Base-by-base conservation (phyloP, 2,329 filamentous ascomycete genomes). In the Colletotrichum lupini region DNA sequence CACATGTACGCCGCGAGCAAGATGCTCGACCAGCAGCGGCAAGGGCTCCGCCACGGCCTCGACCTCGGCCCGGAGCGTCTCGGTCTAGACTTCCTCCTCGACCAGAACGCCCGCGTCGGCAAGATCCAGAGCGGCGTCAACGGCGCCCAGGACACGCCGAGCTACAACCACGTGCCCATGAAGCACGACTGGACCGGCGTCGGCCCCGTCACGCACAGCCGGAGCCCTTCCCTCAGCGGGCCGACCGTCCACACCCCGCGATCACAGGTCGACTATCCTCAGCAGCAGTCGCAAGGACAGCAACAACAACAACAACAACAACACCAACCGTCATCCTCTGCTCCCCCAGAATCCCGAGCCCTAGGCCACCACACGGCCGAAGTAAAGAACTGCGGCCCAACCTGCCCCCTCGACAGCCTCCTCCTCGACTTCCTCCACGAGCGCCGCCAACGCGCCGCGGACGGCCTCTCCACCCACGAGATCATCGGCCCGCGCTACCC, bases 401-500 rank as follows among this genome's bases (percentile, higher is more conserved):
- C 94, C 0, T 97, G 94, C 80, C 90, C 94, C 0, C 87, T 97
- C 1, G 95, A 97, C 79, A 87, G 85, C 55, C 89, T 98, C n/a
- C 87, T 97, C 57, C 88, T 96, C 28, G 92, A 95, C 79, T 97
- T 97, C 78, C 87, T 97, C 32, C 87, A 89, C 30, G 91, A 94
- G 77, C 90, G 93, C 42, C 89, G 87, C 49, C 89, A 92, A 77
- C 91, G 91, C 60, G 89, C 91, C 1, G 89, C 88, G 1, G 88
- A 93, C 73, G 93, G 94, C 5, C 87, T 91, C 1, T 85, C 92
- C 0, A 83, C 87, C 9, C 87, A 91, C 53, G 90, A 93, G 57
- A 88, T 96, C 9, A 88, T 94, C 8, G 94, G 94, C 0, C 94
- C 95, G 0, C 87, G 90, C 16, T 95, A 97, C 79, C 95, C 95